Conservation (phyloP, 345 rosid genomes). For the Eucalyptus paniculata region DNA sequence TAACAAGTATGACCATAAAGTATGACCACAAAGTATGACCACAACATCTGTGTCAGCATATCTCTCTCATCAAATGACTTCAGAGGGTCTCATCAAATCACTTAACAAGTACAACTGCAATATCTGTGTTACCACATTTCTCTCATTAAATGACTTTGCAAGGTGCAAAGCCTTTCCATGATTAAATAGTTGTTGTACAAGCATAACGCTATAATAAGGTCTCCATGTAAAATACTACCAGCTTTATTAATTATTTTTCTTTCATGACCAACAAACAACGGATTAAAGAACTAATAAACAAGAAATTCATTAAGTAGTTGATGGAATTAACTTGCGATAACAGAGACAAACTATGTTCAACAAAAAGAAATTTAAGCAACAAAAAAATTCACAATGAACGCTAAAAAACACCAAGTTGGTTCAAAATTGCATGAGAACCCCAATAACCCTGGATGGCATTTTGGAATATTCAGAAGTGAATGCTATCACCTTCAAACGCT, state of each 20-base stretch:
- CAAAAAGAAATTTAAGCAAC: background rate
- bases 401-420: background rate
- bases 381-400: background rate
- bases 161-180: background rate
- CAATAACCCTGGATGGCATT: background rate
- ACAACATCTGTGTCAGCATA: background rate
- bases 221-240: background rate
- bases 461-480: background rate
- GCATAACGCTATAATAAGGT: background rate
- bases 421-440: background rate
- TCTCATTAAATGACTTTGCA: background rate
- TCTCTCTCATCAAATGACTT: background rate
- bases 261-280: background rate
- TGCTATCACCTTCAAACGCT: conserved; percentile 67
- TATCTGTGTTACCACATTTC: background rate
- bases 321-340: background rate
- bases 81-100: background rate
- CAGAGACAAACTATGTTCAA: background rate
- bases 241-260: background rate
- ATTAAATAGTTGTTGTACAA: background rate
- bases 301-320: background rate
- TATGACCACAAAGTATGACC: background rate
- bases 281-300: background rate
- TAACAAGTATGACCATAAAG: background rate
- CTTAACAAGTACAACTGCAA: background rate